Conservation (phyloP, 305 asterid species). For the Solanum chacoense region DNA sequence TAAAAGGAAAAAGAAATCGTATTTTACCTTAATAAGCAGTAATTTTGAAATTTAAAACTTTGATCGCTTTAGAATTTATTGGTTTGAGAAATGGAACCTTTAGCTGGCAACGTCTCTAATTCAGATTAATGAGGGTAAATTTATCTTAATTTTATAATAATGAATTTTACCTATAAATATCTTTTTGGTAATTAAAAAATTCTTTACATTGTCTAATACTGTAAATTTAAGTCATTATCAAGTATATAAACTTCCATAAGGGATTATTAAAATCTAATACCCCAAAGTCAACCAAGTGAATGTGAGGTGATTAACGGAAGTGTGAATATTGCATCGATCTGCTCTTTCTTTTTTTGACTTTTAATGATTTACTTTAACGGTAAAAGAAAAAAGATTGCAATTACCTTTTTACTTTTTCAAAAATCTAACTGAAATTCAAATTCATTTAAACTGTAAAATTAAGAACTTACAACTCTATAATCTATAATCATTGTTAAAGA, state of each 20-base stretch:
- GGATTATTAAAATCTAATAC: neutral
- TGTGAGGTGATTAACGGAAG: neutral
- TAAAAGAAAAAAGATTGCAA: neutral
- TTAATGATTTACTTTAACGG: neutral
- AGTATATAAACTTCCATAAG: neutral
- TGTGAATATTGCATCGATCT: neutral
- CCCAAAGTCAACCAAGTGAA: neutral
- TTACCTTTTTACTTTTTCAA: neutral
- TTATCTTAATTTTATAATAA: neutral
- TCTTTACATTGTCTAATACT: neutral
- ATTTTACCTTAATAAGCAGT: slow-evolving; percentile 18
- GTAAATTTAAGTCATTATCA: neutral
- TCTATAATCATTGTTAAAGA: neutral
- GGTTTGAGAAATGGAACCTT: neutral
- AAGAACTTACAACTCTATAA: neutral
- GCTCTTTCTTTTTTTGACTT: neutral
- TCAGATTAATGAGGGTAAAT: neutral
- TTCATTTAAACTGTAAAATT: neutral
- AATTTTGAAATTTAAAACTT: slow-evolving; percentile 10
- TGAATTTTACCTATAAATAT: neutral
- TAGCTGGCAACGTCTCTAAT: neutral
- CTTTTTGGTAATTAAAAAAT: neutral
- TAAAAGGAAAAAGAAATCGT: neutral
- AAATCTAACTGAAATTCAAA: neutral
- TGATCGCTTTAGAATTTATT: neutral